Evolutionary conservation across 2,329 filamentous ascomycete species (phyloP).

Genomic region (Phialophora verrucosa): DNA sequence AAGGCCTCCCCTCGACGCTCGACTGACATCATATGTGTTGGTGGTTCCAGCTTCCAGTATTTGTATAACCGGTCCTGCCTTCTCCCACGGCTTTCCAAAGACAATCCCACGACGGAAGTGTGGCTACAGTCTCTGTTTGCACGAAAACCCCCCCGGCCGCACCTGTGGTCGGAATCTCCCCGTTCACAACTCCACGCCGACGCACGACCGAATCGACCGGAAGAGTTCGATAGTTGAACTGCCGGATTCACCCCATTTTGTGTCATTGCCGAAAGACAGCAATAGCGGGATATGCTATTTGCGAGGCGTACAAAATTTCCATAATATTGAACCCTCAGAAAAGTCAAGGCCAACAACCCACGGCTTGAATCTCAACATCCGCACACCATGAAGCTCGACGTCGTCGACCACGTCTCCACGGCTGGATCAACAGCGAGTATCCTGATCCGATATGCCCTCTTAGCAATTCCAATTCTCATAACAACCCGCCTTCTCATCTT

Average conservation of each 20-base stretch:
- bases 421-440: slow-evolving; percentile 7
- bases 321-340: not conserved
- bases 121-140: not conserved
- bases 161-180: not conserved
- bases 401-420: not conserved
- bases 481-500: slow-evolving; percentile 23
- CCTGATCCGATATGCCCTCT: slow-evolving; percentile 23
- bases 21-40: not conserved
- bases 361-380: not conserved
- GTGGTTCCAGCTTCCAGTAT: not conserved
- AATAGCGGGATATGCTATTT: not conserved
- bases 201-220: not conserved
- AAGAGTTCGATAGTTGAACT: not conserved
- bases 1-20: not conserved
- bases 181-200: not conserved
- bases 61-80: not conserved
- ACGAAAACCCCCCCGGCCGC: not conserved
- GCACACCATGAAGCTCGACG: slow-evolving; percentile 1
- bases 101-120: not conserved
- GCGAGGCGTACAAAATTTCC: not conserved
- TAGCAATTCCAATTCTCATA: slow-evolving; percentile 19
- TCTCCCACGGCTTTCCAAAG: not conserved
- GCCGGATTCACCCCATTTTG: not conserved
- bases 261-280: not conserved
- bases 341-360: not conserved